Evolutionary conservation across 768 basidiomycete genomes (phyloP).

Genomic region (Lactarius hengduanensis): DNA sequence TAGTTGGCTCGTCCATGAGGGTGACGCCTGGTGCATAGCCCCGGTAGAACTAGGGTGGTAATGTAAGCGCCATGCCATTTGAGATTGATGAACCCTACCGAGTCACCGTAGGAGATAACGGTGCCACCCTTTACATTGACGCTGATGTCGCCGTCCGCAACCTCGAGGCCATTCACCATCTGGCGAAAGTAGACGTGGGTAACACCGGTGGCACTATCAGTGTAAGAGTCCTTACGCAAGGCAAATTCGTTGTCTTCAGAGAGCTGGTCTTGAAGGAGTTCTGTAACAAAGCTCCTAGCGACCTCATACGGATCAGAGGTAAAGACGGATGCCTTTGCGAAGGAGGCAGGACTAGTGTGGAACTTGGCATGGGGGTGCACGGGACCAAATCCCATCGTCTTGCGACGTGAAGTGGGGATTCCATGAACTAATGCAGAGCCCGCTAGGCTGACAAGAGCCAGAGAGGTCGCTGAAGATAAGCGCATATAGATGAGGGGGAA

Average conservation of each 20-base stretch:
- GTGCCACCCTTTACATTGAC: slow-evolving; percentile 62
- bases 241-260: slow-evolving; percentile 44
- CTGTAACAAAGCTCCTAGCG: slow-evolving; percentile 59
- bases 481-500: slow-evolving; percentile 18
- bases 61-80: slow-evolving; percentile 1
- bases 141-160: slow-evolving; percentile 90
- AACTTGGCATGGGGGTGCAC: slow-evolving; percentile 71
- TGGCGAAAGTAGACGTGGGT: slow-evolving; percentile 90
- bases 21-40: slow-evolving; percentile 47
- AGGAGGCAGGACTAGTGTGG: slow-evolving; percentile 46
- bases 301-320: slow-evolving; percentile 54
- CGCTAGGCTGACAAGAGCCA: slow-evolving; percentile 30
- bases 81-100: slow-evolving; percentile 32
- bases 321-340: slow-evolving; percentile 26
- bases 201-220: slow-evolving; percentile 80
- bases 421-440: slow-evolving; percentile 22
- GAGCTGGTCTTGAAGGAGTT: slow-evolving; percentile 44
- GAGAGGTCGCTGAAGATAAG: slow-evolving; percentile 14
- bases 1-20: slow-evolving; percentile 32
- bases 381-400: slow-evolving; percentile 90
- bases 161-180: slow-evolving; percentile 80
- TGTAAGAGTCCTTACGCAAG: slow-evolving; percentile 83
- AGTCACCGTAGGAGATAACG: slow-evolving; percentile 24
- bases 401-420: slow-evolving; percentile 53
- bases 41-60: slow-evolving; percentile 63